Evolutionary conservation across 768 basidiomycete genomes (phyloP).

Genomic region (Rhizopogon salebrosus): DNA sequence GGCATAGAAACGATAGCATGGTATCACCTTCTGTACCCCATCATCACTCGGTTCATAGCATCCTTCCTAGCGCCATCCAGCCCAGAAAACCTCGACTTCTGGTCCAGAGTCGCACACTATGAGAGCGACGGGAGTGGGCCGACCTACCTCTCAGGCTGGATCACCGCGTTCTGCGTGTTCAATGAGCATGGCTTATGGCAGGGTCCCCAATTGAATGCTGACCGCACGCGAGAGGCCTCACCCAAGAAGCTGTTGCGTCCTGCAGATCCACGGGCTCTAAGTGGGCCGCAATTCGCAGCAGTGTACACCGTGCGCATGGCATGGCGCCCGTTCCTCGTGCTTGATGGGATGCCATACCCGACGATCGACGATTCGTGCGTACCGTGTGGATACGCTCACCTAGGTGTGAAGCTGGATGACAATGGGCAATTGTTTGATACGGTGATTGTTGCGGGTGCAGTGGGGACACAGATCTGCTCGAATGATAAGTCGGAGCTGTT

Average conservation of each 20-base stretch:
- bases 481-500: slow-evolving; percentile 26
- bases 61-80: slow-evolving; percentile 30
- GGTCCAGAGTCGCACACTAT: slow-evolving; percentile 29
- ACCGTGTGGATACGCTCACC: slow-evolving; percentile 23
- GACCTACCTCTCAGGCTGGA: slow-evolving; percentile 33
- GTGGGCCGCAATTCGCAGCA: slow-evolving; percentile 21
- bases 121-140: slow-evolving; percentile 20
- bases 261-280: slow-evolving; percentile 20
- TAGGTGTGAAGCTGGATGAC: slow-evolving; percentile 25
- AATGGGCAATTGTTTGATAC: slow-evolving; percentile 20
- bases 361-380: slow-evolving; percentile 22
- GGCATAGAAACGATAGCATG: slow-evolving; percentile 33
- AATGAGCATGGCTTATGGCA: slow-evolving; percentile 28
- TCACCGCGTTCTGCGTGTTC: slow-evolving; percentile 34
- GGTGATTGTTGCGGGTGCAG: slow-evolving; percentile 24
- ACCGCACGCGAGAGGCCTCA: slow-evolving; percentile 23
- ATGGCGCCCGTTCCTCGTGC: slow-evolving; percentile 12
- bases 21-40: slow-evolving; percentile 36
- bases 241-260: slow-evolving; percentile 27
- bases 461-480: slow-evolving; percentile 28
- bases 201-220: slow-evolving; percentile 25
- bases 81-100: slow-evolving; percentile 30
- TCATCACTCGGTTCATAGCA: slow-evolving; percentile 31
- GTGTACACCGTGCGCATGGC: slow-evolving; percentile 23
- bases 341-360: slow-evolving; percentile 27